These are phyloP conservation scores for Brassica carinata DNA, from an alignment of 345 rosid species.

Conservation along the genomic window DNA sequence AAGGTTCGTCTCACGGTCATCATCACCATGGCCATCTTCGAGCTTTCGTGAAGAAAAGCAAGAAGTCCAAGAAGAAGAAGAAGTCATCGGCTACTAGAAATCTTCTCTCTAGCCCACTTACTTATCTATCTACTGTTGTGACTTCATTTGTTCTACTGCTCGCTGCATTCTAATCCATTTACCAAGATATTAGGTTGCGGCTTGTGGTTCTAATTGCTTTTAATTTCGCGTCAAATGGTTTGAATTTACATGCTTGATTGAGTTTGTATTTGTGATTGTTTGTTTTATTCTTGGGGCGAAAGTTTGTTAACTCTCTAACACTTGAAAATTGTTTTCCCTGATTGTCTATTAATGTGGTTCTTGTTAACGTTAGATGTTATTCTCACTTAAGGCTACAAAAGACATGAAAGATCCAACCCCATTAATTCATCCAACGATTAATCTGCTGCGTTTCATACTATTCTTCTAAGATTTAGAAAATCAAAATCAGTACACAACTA, in stretches of 20 bases:
- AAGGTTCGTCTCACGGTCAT: slow-evolving; percentile 13
- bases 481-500: too few relatives aligned
- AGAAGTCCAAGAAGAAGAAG: slow-evolving; percentile 26
- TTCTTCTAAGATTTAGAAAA: too few relatives aligned
- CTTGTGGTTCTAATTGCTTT: neutral
- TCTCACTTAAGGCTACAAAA: neutral
- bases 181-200: neutral
- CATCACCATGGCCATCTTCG: slow-evolving; percentile 34
- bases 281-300: neutral
- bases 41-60: slow-evolving; percentile 27
- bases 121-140: slow-evolving; percentile 3
- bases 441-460: too few relatives aligned
- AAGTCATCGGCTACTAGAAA: slow-evolving; percentile 31
- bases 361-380: neutral
- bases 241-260: slow-evolving; percentile 16
- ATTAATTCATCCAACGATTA: neutral
- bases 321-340: neutral
- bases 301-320: neutral
- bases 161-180: slow-evolving; percentile 25
- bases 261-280: neutral
- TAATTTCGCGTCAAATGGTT: slow-evolving; percentile 5
- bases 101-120: slow-evolving; percentile 43
- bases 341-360: neutral
- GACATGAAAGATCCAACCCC: neutral
- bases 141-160: slow-evolving; percentile 32